Conservation (phyloP, 495 filamentous ascomycete species). For the Staphylotrichum longicolle region DNA sequence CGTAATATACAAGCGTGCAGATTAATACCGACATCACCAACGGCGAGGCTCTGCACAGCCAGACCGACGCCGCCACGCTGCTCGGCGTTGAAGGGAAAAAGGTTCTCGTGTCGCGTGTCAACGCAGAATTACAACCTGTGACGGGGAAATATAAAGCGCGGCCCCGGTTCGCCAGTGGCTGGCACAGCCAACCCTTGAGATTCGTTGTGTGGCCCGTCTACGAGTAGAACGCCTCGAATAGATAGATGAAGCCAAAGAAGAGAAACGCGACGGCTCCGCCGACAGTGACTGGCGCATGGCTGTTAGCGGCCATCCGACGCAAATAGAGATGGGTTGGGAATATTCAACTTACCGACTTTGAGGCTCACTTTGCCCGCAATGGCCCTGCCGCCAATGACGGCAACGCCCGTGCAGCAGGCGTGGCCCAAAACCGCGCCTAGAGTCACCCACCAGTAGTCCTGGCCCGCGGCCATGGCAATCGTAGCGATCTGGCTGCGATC, state of each 20-base stretch:
- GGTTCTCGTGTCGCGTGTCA: slow-evolving; percentile 10
- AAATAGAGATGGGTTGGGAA: background rate
- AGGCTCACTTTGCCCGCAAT: slow-evolving; percentile 93
- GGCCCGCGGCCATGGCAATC: slow-evolving; percentile 97
- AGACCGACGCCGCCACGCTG: slow-evolving; percentile 2
- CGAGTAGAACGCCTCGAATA: slow-evolving; percentile 74
- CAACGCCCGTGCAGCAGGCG: slow-evolving; percentile 81
- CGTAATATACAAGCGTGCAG: background rate
- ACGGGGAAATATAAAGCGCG: slow-evolving; percentile 8
- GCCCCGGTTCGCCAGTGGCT: slow-evolving; percentile 7
- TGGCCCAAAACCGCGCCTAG: slow-evolving; percentile 85
- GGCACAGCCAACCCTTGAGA: slow-evolving; percentile 21
- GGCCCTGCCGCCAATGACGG: slow-evolving; percentile 90
- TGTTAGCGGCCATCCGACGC: slow-evolving; percentile 23
- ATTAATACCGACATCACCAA: no score
- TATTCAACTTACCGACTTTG: slow-evolving; percentile 78
- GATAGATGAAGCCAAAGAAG: slow-evolving; percentile 85
- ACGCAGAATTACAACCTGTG: slow-evolving; percentile 27
- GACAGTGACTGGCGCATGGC: slow-evolving; percentile 67
- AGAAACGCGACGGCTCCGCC: slow-evolving; percentile 93
- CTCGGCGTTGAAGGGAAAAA: slow-evolving; percentile 12
- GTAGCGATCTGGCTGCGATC: slow-evolving; percentile 97
- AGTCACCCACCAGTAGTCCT: slow-evolving; percentile 99
- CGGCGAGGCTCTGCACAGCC: no score
- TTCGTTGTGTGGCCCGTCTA: slow-evolving; percentile 20